These are phyloP conservation scores for Annulohypoxylon truncatum DNA, from an alignment of 2,329 filamentous ascomycete species.

Conservation along the genomic window DNA sequence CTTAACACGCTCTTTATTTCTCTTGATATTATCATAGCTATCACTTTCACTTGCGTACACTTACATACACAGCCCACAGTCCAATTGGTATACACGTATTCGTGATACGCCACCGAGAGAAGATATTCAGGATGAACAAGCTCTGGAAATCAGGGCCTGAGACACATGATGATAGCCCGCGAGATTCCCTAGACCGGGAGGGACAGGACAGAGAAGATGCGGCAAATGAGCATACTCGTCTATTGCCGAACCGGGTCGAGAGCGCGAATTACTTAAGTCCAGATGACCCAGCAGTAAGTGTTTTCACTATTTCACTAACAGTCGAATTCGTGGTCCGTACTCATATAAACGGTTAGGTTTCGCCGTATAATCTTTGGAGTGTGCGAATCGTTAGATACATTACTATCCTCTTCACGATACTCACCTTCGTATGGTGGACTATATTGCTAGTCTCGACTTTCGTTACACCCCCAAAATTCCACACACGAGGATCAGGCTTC, in stretches of 20 bases:
- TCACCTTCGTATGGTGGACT: constrained; percentile 93
- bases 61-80: not conserved
- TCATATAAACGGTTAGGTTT: too few relatives aligned
- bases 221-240: constrained; percentile 68
- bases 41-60: not conserved
- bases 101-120: not conserved
- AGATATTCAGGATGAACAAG: constrained; percentile 44
- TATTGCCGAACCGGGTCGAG: constrained; percentile 76
- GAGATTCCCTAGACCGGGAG: constrained; percentile 42
- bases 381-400: constrained; percentile 83
- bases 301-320: too few relatives aligned
- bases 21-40: not conserved
- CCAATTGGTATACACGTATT: not conserved
- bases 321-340: too few relatives aligned
- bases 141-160: constrained; percentile 47
- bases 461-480: constrained; percentile 86
- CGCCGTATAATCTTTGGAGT: constrained; percentile 92
- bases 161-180: constrained; percentile 34
- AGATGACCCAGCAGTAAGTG: constrained; percentile 80
- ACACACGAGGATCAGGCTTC: constrained; percentile 91
- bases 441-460: constrained; percentile 90
- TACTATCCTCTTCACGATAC: constrained; percentile 78
- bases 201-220: constrained; percentile 38
- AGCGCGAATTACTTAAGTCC: constrained; percentile 73
- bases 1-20: not conserved